Conservation (phyloP, 2,329 filamentous ascomycete genomes). For the Aureobasidium sp. region DNA sequence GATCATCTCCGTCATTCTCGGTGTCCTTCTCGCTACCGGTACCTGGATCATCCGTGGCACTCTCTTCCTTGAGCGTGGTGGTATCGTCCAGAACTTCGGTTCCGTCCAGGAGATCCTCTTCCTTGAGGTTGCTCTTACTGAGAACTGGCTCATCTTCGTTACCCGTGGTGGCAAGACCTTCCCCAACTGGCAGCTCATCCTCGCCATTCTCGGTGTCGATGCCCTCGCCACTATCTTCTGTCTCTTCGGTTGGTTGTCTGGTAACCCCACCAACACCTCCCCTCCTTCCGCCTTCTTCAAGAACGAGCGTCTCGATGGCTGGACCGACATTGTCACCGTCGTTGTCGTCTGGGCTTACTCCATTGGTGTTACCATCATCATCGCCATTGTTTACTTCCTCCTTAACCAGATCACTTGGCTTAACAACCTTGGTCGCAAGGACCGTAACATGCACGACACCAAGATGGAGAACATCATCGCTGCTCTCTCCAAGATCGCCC, state of each 20-base stretch:
- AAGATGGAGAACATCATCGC: conserved; percentile 60
- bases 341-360: conserved; percentile 60
- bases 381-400: conserved; percentile 58
- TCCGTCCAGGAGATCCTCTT: conserved; percentile 63
- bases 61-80: conserved; percentile 60
- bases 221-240: conserved; percentile 65
- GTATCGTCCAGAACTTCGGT: conserved; percentile 68
- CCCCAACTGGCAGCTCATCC: conserved; percentile 67
- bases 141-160: conserved; percentile 51
- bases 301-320: conserved; percentile 35
- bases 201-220: conserved; percentile 65
- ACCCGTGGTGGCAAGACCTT: conserved; percentile 59
- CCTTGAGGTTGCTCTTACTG: conserved; percentile 46
- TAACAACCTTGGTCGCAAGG: conserved; percentile 57
- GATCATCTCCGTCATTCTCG: conserved; percentile 65
- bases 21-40: conserved; percentile 58
- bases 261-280: conserved; percentile 37
- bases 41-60: conserved; percentile 70
- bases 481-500: conserved; percentile 56
- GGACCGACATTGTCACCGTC: conserved; percentile 57
- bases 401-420: conserved; percentile 54
- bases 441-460: conserved; percentile 55
- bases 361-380: conserved; percentile 59
- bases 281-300: conserved; percentile 34
- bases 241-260: conserved; percentile 67